Conservation (phyloP, 495 filamentous ascomycete genomes). For the Podospora bellae-mahoneyi region DNA sequence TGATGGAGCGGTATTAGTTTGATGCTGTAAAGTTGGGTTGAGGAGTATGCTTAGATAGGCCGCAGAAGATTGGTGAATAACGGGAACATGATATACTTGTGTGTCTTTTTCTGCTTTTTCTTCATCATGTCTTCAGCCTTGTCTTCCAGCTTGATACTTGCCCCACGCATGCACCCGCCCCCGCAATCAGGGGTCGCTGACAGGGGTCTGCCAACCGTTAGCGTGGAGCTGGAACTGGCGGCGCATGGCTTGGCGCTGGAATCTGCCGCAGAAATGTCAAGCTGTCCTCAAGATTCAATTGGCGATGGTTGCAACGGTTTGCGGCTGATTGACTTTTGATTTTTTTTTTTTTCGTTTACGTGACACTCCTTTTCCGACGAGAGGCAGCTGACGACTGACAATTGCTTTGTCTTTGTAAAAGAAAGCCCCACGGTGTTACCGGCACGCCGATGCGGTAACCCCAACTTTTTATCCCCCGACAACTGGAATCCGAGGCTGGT, state of each 20-base stretch:
- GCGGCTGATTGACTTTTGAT: neutral
- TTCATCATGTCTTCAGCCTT: too few species aligned
- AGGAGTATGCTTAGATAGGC: neutral
- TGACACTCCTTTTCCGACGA: neutral
- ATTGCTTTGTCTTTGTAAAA: neutral
- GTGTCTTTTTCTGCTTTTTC: too few species aligned
- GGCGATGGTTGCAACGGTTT: conserved; percentile 9
- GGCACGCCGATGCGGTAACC: neutral
- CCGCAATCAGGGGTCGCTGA: neutral
- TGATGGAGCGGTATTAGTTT: conserved; percentile 57
- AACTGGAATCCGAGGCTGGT: neutral
- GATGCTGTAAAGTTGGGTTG: neutral
- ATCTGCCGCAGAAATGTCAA: conserved; percentile 17
- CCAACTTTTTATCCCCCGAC: neutral
- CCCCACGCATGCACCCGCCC: neutral
- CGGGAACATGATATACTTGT: too few species aligned
- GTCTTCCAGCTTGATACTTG: neutral
- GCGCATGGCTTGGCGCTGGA: neutral
- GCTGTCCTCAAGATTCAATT: conserved; percentile 25
- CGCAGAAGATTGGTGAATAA: too few species aligned
- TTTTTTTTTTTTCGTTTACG: neutral
- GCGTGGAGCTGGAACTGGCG: neutral
- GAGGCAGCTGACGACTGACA: neutral
- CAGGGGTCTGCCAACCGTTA: neutral
- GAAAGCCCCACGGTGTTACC: neutral